Percentiles rank a stretch among this genome's conserved stretches.
These are phyloP conservation scores for Eremothecium gossypii DNA, from an alignment of 1,139 yeast species.

Conservation along the genomic window DNA sequence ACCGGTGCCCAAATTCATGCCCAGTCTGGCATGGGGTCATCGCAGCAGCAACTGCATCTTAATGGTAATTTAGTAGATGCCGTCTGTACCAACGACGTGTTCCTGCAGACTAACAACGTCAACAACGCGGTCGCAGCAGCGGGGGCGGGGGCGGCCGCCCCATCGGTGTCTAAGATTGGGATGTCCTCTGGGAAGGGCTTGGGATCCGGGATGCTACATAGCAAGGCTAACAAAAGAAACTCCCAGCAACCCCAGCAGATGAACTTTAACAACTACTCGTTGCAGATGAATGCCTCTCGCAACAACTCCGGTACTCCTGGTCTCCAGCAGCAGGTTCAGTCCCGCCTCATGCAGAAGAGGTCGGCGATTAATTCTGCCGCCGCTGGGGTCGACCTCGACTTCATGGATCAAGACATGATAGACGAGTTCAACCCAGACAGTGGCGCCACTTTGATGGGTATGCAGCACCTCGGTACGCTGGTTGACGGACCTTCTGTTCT, in stretches of 20 bases:
- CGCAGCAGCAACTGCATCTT: slow-evolving; percentile 25
- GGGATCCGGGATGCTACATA: not conserved
- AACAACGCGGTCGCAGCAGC: not conserved
- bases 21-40: slow-evolving; percentile 27
- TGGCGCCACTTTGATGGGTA: slow-evolving; percentile 7
- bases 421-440: slow-evolving; percentile 8
- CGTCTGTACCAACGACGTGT: slow-evolving; percentile 84
- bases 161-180: not conserved
- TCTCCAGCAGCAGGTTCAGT: not conserved
- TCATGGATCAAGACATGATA: slow-evolving; percentile 22
- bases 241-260: slow-evolving; percentile 1
- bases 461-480: slow-evolving; percentile 6
- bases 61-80: slow-evolving; percentile 46
- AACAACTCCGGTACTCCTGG: not conserved
- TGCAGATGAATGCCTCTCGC: slow-evolving; percentile 3
- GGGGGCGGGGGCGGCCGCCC: not conserved
- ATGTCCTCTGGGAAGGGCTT: not conserved
- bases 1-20: slow-evolving; percentile 10
- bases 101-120: slow-evolving; percentile 34
- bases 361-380: slow-evolving; percentile 4
- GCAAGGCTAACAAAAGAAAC: not conserved
- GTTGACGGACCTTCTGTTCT: slow-evolving; percentile 9
- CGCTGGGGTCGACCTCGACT: slow-evolving; percentile 20
- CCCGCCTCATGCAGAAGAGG: not conserved
- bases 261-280: slow-evolving; percentile 2